phyloP scores from a whole-genome alignment of 208 protist species.

The Trypanosoma vivax region DNA sequence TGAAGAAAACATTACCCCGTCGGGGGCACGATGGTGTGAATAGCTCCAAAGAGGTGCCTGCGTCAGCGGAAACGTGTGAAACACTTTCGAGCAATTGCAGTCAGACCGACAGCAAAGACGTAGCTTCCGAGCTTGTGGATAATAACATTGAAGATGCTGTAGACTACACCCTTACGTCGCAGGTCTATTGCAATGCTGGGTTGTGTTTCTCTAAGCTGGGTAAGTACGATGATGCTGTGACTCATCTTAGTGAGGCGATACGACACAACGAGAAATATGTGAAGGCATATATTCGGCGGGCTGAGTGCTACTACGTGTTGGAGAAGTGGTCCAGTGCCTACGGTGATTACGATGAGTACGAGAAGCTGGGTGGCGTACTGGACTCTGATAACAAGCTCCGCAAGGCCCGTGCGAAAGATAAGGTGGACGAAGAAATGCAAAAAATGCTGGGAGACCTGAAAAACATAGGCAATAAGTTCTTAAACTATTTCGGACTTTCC shows the following conservation, averaged over 20 bases:
- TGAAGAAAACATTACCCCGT: slow-evolving; percentile 10
- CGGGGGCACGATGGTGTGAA: too few species aligned
- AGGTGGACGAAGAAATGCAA: slow-evolving; percentile 90
- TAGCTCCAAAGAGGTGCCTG: too few species aligned
- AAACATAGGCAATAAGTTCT: slow-evolving; percentile 93
- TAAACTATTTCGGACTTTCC: slow-evolving; percentile 94
- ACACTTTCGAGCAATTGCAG: too few species aligned
- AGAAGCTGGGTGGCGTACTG: slow-evolving; percentile 60
- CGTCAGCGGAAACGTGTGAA: too few species aligned
- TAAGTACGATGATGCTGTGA: slow-evolving; percentile 65
- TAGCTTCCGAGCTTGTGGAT: slow-evolving; percentile 6
- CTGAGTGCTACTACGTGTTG: slow-evolving; percentile 83
- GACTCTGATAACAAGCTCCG: slow-evolving; percentile 32
- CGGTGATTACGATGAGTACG: slow-evolving; percentile 85
- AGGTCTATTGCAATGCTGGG: slow-evolving; percentile 84
- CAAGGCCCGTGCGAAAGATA: slow-evolving; percentile 60
- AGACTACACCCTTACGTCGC: slow-evolving; percentile 77
- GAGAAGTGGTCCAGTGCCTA: slow-evolving; percentile 81
- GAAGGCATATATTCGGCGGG: slow-evolving; percentile 83
- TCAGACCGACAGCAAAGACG: slow-evolving; percentile 1
- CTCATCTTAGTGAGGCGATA: slow-evolving; percentile 77
- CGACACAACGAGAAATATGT: slow-evolving; percentile 69
- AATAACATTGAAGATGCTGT: slow-evolving; percentile 28
- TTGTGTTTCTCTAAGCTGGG: slow-evolving; percentile 66
- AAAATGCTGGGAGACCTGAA: slow-evolving; percentile 95